Percentiles rank a stretch among this genome's conserved stretches.
phyloP scores from a whole-genome alignment of 768 basidiomycete species.

The Lactarius akahatsu region DNA sequence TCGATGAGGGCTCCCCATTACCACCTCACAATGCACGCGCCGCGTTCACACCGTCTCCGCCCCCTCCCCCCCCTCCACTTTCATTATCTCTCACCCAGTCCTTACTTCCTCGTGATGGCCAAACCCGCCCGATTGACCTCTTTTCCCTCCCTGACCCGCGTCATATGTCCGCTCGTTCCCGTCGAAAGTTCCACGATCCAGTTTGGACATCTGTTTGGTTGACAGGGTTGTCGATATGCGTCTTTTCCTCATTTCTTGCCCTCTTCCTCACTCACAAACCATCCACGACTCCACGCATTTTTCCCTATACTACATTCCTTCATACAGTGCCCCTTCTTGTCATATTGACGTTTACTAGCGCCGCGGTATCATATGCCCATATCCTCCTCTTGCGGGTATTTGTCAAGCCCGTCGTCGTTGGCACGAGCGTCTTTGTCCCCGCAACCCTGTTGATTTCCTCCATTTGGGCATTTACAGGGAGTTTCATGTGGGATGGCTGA shows the following conservation, averaged over 20 bases:
- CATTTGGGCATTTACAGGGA: constrained; percentile 79
- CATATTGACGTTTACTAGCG: constrained; percentile 69
- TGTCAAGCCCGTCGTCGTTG: constrained; percentile 79
- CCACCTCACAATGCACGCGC: constrained; percentile 45
- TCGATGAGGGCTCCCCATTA: constrained; percentile 45
- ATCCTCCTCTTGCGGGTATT: constrained; percentile 77
- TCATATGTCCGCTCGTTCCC: constrained; percentile 52
- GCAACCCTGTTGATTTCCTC: constrained; percentile 71
- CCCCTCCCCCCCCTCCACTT: constrained; percentile 47
- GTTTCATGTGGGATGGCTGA: constrained; percentile 62
- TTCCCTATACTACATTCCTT: constrained; percentile 69
- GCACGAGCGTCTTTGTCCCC: constrained; percentile 74
- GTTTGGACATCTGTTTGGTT: constrained; percentile 71
- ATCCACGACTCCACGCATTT: constrained; percentile 31
- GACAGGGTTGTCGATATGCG: constrained; percentile 54
- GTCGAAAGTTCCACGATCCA: constrained; percentile 73
- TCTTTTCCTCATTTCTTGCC: constrained; percentile 62
- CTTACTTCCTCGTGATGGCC: constrained; percentile 71
- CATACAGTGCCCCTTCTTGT: constrained; percentile 77
- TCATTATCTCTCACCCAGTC: constrained; percentile 79
- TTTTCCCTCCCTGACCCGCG: constrained; percentile 79
- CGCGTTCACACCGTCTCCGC: constrained; percentile 39
- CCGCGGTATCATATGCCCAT: constrained; percentile 68
- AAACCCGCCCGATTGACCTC: constrained; percentile 59
- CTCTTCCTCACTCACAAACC: constrained; percentile 59